A percentile compares a stretch with the other conserved stretches of the same genome.
Conservation (phyloP, 805 yeast genomes). For the Spathaspora gorwiae region DNA sequence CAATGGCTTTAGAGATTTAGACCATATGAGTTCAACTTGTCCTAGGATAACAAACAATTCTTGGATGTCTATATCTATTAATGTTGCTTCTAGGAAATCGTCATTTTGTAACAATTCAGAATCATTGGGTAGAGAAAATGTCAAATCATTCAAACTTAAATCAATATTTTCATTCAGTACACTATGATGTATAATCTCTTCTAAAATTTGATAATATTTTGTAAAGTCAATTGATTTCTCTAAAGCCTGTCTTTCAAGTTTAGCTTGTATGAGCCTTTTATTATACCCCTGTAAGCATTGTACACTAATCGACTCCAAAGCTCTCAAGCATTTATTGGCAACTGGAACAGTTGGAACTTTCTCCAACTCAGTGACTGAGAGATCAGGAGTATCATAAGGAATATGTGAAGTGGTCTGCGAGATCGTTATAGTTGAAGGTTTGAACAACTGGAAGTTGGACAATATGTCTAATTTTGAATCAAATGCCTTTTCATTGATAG, state of each 20-base stretch:
- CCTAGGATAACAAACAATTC: slow-evolving; percentile 23
- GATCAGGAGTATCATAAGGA: slow-evolving; percentile 39
- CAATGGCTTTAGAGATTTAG: slow-evolving; percentile 14
- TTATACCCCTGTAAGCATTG: slow-evolving; percentile 34
- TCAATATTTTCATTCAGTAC: slow-evolving; percentile 25
- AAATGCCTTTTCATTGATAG: slow-evolving; percentile 34
- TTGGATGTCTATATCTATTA: slow-evolving; percentile 38
- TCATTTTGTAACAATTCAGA: slow-evolving; percentile 11
- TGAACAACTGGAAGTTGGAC: slow-evolving; percentile 24
- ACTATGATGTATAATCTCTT: slow-evolving; percentile 14
- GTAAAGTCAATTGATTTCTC: slow-evolving; percentile 3
- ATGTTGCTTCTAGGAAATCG: slow-evolving; percentile 20
- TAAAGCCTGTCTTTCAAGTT: slow-evolving; percentile 12
- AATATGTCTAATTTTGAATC: slow-evolving; percentile 22
- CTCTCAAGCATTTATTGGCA: slow-evolving; percentile 24
- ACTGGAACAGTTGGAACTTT: slow-evolving; percentile 22
- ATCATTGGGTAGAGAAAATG: slow-evolving; percentile 14
- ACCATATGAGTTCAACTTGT: slow-evolving; percentile 24
- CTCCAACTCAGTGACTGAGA: slow-evolving; percentile 25
- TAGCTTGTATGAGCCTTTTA: slow-evolving; percentile 28
- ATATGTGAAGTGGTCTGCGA: slow-evolving; percentile 31
- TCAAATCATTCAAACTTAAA: slow-evolving; percentile 15
- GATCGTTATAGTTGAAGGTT: slow-evolving; percentile 20
- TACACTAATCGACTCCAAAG: slow-evolving; percentile 22
- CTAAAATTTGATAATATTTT: slow-evolving; percentile 14